phyloP scores from a whole-genome alignment of 2,329 filamentous ascomycete species.

The Zymoseptoria pseudotritici region DNA sequence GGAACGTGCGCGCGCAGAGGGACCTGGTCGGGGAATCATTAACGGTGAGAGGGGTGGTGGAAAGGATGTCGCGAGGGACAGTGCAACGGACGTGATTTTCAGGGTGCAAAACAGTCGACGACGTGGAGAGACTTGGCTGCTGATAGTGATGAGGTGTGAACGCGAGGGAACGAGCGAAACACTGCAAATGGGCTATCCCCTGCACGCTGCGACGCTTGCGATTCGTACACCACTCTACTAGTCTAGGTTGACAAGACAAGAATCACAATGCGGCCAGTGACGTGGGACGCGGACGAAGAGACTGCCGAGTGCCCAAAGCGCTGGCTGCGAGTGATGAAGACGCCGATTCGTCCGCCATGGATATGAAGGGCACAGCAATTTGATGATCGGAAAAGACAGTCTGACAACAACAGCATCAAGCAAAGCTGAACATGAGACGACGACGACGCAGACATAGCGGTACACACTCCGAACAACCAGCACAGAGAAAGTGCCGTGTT shows the following conservation, averaged over 20 bases:
- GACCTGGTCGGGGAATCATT: background rate
- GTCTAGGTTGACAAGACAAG: background rate
- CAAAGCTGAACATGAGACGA: no score
- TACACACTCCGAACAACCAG: no score
- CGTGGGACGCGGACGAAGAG: conserved; percentile 3
- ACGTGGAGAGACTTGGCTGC: background rate
- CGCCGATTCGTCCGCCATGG: conserved; percentile 6
- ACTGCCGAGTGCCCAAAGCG: conserved; percentile 4
- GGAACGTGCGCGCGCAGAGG: background rate
- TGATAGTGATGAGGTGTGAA: no score
- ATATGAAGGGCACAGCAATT: background rate
- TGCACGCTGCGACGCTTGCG: background rate
- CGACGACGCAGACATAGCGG: no score
- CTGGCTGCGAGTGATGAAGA: conserved; percentile 1
- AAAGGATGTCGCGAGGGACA: background rate
- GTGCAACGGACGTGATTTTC: background rate
- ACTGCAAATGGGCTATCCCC: background rate
- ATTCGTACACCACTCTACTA: background rate
- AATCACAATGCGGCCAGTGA: background rate
- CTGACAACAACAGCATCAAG: no score
- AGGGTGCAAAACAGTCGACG: background rate
- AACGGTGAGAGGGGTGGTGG: background rate
- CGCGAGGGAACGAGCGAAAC: background rate
- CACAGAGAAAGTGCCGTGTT: background rate
- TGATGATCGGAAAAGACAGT: background rate